These are phyloP conservation scores for Boletus sp. DNA, from an alignment of 768 basidiomycete species.

Conservation along the genomic window DNA sequence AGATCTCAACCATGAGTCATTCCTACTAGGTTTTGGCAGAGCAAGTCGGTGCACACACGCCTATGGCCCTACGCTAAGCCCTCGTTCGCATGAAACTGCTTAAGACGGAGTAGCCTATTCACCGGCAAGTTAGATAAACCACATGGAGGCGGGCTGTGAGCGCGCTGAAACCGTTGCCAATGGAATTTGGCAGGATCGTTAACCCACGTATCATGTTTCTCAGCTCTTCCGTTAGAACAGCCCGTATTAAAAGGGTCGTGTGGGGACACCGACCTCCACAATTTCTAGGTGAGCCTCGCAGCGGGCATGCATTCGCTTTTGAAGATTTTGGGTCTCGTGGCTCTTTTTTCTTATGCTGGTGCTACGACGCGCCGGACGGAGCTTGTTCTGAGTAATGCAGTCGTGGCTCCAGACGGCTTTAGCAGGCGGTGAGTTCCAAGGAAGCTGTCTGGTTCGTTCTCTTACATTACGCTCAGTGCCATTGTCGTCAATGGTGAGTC, in stretches of 20 bases:
- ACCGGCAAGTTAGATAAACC: no score
- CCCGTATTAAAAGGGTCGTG: no score
- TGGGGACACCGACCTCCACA: neutral
- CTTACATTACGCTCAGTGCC: conserved; percentile 23
- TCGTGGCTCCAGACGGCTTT: conserved; percentile 44
- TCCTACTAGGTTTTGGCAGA: no score
- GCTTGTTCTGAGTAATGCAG: conserved; percentile 37
- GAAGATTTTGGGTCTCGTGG: conserved; percentile 1
- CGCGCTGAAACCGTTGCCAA: no score
- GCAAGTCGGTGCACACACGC: no score
- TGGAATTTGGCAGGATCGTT: no score
- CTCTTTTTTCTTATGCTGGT: conserved; percentile 6
- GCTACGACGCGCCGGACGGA: conserved; percentile 18
- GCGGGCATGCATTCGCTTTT: conserved; percentile 11
- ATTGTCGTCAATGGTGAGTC: conserved; percentile 42
- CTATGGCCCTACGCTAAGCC: no score
- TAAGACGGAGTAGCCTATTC: no score
- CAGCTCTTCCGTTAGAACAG: neutral
- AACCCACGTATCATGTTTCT: neutral
- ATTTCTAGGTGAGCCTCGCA: neutral
- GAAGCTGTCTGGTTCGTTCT: neutral
- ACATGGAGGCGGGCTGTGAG: no score
- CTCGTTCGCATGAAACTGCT: no score
- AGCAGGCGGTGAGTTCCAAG: conserved; percentile 24
- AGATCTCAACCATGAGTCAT: no score